Conservation (phyloP, 2,329 filamentous ascomycete species). For the Xylariaceae sp. region DNA sequence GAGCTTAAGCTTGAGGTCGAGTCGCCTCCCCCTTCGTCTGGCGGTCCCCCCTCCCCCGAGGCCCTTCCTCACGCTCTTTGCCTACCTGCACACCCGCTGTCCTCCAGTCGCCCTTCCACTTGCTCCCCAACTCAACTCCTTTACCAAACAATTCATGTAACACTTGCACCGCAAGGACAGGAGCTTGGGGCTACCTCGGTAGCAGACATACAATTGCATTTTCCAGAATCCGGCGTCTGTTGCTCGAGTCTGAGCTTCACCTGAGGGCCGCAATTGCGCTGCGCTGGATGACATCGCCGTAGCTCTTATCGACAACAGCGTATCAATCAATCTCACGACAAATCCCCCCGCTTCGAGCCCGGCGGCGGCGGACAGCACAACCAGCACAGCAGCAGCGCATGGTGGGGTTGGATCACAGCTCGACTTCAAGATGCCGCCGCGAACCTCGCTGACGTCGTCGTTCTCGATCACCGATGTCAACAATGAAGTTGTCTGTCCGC, state of each 20-base stretch:
- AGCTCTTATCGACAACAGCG: constrained; percentile 25
- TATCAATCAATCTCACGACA: constrained; percentile 24
- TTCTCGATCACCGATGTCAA: constrained; percentile 90
- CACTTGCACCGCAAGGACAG: constrained; percentile 30
- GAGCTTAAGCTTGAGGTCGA: too few relatives aligned
- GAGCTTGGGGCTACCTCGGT: constrained; percentile 35
- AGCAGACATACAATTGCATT: constrained; percentile 12
- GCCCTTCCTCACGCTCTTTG: constrained; percentile 8
- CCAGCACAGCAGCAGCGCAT: constrained; percentile 36
- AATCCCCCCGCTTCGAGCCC: constrained; percentile 34
- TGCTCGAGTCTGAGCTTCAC: constrained; percentile 14
- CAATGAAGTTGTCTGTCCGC: constrained; percentile 94
- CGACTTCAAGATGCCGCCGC: constrained; percentile 73
- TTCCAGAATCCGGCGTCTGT: constrained; percentile 14
- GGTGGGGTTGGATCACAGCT: constrained; percentile 43
- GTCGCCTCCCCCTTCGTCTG: background rate
- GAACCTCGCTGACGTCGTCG: constrained; percentile 80
- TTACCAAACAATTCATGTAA: constrained; percentile 44
- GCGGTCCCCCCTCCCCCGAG: background rate
- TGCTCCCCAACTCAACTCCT: constrained; percentile 14
- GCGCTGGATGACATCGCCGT: constrained; percentile 20
- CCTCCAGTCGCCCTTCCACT: constrained; percentile 13
- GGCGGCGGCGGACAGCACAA: constrained; percentile 2
- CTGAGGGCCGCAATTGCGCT: constrained; percentile 9
- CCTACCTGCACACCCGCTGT: constrained; percentile 1